Evolutionary conservation across 768 basidiomycete genomes (phyloP).

Genomic region (Tricholomella constricta): DNA sequence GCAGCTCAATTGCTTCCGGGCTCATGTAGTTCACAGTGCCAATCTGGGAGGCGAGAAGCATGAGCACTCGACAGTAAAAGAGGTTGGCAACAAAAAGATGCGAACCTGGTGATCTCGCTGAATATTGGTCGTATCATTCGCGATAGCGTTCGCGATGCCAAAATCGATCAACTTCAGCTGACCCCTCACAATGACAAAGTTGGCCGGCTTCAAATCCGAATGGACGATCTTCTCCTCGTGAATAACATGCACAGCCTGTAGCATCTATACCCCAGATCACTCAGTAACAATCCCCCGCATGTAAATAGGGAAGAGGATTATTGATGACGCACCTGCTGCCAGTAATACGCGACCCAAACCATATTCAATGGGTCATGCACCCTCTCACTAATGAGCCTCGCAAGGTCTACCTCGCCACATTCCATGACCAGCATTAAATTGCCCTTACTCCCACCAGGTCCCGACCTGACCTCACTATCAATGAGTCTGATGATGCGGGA

Average conservation of each 20-base stretch:
- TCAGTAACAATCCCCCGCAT: not conserved
- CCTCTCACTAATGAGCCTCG: slow-evolving; percentile 81
- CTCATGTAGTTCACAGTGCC: slow-evolving; percentile 99
- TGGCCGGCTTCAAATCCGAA: slow-evolving; percentile 97
- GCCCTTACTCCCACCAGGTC: slow-evolving; percentile 70
- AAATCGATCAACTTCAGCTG: slow-evolving; percentile 98
- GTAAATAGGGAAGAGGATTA: not conserved
- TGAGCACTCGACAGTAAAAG: slow-evolving; percentile 5
- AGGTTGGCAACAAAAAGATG: not conserved
- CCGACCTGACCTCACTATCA: slow-evolving; percentile 84
- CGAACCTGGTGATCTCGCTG: slow-evolving; percentile 91
- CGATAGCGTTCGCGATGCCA: slow-evolving; percentile 98
- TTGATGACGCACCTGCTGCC: slow-evolving; percentile 78
- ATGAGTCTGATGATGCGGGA: slow-evolving; percentile 88
- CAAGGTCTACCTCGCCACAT: slow-evolving; percentile 92
- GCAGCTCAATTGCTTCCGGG: slow-evolving; percentile 91
- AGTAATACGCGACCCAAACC: slow-evolving; percentile 94
- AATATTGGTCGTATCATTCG: slow-evolving; percentile 98
- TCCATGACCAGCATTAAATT: slow-evolving; percentile 92
- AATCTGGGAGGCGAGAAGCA: slow-evolving; percentile 52
- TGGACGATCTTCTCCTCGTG: slow-evolving; percentile 99
- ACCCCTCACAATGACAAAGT: slow-evolving; percentile 95
- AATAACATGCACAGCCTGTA: slow-evolving; percentile 97
- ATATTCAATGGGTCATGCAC: slow-evolving; percentile 84
- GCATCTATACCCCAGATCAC: slow-evolving; percentile 62